Conservation (phyloP, 1,284 basidiomycete genomes). For the Ceratobasidium sp. region DNA sequence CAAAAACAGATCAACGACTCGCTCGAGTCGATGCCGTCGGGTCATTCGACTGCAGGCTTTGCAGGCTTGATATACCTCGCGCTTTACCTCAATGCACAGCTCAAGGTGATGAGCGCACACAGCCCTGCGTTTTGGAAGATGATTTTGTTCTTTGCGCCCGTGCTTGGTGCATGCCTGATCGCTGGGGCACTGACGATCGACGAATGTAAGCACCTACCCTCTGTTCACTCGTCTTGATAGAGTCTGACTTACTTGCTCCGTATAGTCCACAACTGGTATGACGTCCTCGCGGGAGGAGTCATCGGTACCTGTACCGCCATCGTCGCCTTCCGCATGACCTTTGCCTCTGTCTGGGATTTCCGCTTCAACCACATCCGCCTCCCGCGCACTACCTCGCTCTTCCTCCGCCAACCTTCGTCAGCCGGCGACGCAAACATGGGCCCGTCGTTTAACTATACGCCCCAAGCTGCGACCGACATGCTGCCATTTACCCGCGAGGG, state of each 20-base stretch:
- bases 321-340: constrained; percentile 66
- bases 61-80: constrained; percentile 65
- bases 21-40: constrained; percentile 63
- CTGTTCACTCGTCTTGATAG: neutral
- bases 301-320: constrained; percentile 63
- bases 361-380: constrained; percentile 68
- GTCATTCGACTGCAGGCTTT: constrained; percentile 63
- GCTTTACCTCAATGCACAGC: constrained; percentile 68
- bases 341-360: constrained; percentile 66
- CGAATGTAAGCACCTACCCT: constrained; percentile 56
- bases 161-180: constrained; percentile 68
- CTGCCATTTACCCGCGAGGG: constrained; percentile 61
- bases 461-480: constrained; percentile 55
- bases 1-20: constrained; percentile 64
- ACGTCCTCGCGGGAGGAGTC: constrained; percentile 63
- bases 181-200: constrained; percentile 68
- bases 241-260: neutral
- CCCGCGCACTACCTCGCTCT: constrained; percentile 60
- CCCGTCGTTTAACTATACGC: constrained; percentile 52
- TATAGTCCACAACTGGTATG: constrained; percentile 62
- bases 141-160: constrained; percentile 65
- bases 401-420: constrained; percentile 55
- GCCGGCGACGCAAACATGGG: constrained; percentile 49
- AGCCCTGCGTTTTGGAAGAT: constrained; percentile 69
- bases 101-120: constrained; percentile 67